Evolutionary conservation across 305 asterid genomes (phyloP).

Genomic region (Fraxinus latifolia): DNA sequence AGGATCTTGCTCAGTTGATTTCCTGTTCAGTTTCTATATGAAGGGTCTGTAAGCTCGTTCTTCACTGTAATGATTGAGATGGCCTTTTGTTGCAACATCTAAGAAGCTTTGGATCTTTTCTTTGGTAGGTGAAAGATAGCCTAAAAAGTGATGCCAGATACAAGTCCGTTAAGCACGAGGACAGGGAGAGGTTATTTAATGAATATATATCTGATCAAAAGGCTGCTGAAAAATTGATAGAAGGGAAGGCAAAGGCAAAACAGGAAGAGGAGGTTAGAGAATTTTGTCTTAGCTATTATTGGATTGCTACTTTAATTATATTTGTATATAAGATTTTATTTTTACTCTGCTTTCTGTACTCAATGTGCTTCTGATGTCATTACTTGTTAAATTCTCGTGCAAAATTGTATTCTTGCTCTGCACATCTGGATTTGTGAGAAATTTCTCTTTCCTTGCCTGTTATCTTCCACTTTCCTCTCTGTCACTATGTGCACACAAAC

Average conservation of each 20-base stretch:
- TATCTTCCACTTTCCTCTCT: background rate
- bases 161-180: conserved; percentile 83
- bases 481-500: background rate
- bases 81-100: background rate
- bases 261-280: conserved; percentile 72
- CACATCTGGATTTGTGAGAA: background rate
- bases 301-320: conserved; percentile 15
- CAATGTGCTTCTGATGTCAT: background rate
- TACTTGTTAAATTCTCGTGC: background rate
- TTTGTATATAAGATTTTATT: conserved; percentile 4
- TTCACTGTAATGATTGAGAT: background rate
- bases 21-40: background rate
- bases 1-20: background rate
- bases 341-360: background rate
- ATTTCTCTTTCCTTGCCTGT: background rate
- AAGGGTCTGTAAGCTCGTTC: background rate
- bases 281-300: conserved; percentile 10
- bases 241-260: conserved; percentile 55
- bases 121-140: conserved; percentile 75
- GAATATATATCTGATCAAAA: conserved; percentile 70
- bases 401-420: background rate
- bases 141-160: conserved; percentile 79
- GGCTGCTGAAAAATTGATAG: conserved; percentile 66
- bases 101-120: conserved; percentile 19
- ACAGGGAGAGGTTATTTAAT: conserved; percentile 70